A percentile compares a stretch with the other conserved stretches of the same genome.
phyloP scores from a whole-genome alignment of 2,329 filamentous ascomycete genomes.

The Botrytis byssoidea region DNA sequence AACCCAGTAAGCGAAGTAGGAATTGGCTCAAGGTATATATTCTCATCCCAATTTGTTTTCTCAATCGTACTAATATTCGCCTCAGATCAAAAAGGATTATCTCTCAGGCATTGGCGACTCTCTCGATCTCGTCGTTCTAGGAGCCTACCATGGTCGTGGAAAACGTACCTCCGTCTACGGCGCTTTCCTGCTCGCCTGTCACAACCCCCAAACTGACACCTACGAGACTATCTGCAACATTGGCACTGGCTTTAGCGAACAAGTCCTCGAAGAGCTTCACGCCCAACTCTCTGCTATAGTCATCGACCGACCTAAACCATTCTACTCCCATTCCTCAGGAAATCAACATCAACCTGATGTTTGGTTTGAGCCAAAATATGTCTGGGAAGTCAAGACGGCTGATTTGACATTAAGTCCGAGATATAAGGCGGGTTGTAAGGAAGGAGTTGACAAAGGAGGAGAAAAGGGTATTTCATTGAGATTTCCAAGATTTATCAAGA shows the following conservation, averaged over 20 bases:
- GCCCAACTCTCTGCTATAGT: constrained; percentile 69
- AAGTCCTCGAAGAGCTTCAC: constrained; percentile 86
- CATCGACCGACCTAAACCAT: constrained; percentile 90
- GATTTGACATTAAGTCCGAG: constrained; percentile 89
- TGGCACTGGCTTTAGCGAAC: constrained; percentile 93
- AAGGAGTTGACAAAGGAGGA: constrained; percentile 69
- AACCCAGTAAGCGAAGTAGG: constrained; percentile 91
- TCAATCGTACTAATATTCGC: constrained; percentile 17
- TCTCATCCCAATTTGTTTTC: neutral
- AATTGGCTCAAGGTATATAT: constrained; percentile 89
- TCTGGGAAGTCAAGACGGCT: constrained; percentile 98
- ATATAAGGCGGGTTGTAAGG: constrained; percentile 86
- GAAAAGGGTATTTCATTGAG: constrained; percentile 82
- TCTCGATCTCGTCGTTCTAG: constrained; percentile 91
- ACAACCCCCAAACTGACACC: constrained; percentile 73
- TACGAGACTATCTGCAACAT: constrained; percentile 99
- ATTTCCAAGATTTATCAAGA: constrained; percentile 90
- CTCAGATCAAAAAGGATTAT: constrained; percentile 94
- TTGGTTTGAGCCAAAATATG: constrained; percentile 92
- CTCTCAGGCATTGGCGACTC: constrained; percentile 91
- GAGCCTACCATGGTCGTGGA: constrained; percentile 90
- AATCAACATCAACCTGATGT: constrained; percentile 95
- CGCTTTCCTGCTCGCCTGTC: constrained; percentile 92
- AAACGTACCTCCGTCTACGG: constrained; percentile 96
- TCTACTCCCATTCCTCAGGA: constrained; percentile 81